Evolutionary conservation across 225 moss, liverwort and hornwort species (phyloP).

Genomic region (Bryum argenteum): DNA sequence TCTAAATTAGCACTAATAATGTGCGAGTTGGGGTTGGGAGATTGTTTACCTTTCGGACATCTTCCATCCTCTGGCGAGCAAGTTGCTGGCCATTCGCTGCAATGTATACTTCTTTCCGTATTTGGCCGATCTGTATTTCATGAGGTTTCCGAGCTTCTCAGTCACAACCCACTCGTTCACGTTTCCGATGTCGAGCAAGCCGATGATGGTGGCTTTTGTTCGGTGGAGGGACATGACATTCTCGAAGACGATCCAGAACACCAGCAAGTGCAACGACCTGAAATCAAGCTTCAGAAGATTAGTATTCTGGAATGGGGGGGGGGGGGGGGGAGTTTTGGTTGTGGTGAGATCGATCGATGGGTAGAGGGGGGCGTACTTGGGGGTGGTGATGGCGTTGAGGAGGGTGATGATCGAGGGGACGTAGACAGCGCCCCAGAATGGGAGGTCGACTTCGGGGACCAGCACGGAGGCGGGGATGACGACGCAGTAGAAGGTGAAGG

Average conservation of each 20-base stretch:
- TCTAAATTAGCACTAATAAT: too few relatives aligned
- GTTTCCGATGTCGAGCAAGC: slow-evolving; percentile 75
- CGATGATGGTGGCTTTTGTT: slow-evolving; percentile 82
- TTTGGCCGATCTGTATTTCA: slow-evolving; percentile 72
- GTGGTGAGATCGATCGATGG: neutral
- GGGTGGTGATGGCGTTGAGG: slow-evolving; percentile 81
- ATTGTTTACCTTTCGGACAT: slow-evolving; percentile 64
- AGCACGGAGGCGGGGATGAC: slow-evolving; percentile 78
- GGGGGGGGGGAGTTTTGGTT: neutral
- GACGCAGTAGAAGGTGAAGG: slow-evolving; percentile 77
- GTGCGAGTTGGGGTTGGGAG: neutral
- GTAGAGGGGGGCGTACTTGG: slow-evolving; percentile 47
- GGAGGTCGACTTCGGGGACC: slow-evolving; percentile 81
- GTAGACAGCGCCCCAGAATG: slow-evolving; percentile 86
- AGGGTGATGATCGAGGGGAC: slow-evolving; percentile 82
- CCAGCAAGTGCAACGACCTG: slow-evolving; percentile 83
- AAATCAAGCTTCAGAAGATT: neutral
- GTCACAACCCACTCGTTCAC: slow-evolving; percentile 97
- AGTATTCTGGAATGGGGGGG: neutral
- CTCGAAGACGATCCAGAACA: slow-evolving; percentile 92
- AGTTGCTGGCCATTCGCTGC: slow-evolving; percentile 62
- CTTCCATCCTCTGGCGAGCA: slow-evolving; percentile 71
- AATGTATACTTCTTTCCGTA: slow-evolving; percentile 57
- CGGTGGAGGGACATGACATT: slow-evolving; percentile 92
- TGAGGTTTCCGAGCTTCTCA: slow-evolving; percentile 80